Evolutionary conservation across 2,329 filamentous ascomycete genomes (phyloP), one percentile per base, ranked within the genome.

Genomic region (Calonectria ilicicola): DNA sequence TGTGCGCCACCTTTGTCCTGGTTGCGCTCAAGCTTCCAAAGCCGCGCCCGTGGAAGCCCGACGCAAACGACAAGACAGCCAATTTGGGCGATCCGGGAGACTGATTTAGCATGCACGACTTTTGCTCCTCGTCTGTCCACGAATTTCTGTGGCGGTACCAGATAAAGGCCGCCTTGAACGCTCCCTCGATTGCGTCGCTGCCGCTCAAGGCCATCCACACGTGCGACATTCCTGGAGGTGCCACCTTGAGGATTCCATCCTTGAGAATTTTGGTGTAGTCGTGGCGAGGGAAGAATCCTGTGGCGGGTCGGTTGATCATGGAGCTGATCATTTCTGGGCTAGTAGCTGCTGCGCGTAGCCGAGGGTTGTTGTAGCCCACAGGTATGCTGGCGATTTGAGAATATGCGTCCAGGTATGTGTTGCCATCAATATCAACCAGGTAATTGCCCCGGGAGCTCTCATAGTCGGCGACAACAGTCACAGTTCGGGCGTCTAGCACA

Each of bases 91-190:
- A 91, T 1, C 94, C 94, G 5, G 94, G 94, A 19, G 51, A 60
- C n/a, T 67, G 65, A 15, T 67, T 67, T n/a, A 67, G 42, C 65
- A 67, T 67, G 65, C 65, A 67, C 21, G 65, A 47, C 53, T 60
- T 47, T 8, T 47, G 51, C 42, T 67, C 65, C 42, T 67, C 65
- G 7, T 67, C 65, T 23, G 65, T 60, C 65, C 65, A 67, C 17
- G 26, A 47, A 85, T 96, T 91, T 75, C 91, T 89, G 83, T 95
- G 93, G 46, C 94, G 91, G 81, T 93, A 92, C 90, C 93, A 97
- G 92, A 98, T 98, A 87, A 98, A 98, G 65, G 95, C 95, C 17
- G 95, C 95, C 87, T 98, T 98, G 91, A 94, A 98, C 58, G 95
- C 95, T 27, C 94, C 93, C 87, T 98, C 95, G 86, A 98, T 98